Conservation (phyloP, 495 filamentous ascomycete genomes). For the Xylaria cubensis region DNA sequence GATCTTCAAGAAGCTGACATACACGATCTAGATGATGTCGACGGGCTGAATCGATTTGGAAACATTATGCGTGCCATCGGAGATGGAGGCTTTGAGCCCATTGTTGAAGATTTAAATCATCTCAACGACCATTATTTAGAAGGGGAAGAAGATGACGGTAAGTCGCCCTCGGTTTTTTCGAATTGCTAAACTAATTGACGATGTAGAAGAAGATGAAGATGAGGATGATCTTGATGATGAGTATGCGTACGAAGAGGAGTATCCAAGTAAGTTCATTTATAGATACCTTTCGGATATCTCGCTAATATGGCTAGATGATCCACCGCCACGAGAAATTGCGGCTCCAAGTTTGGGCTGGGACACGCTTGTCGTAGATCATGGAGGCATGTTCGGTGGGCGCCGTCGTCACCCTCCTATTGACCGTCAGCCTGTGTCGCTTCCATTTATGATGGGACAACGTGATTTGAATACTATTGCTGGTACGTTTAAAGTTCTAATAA, state of each 20-base stretch:
- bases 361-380: constrained; percentile 47
- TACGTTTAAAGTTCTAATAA: constrained; percentile 21
- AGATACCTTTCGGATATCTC: not conserved
- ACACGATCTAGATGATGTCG: constrained; percentile 45
- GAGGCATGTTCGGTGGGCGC: constrained; percentile 33
- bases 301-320: constrained; percentile 51
- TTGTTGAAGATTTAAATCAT: constrained; percentile 48
- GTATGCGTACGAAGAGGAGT: constrained; percentile 68
- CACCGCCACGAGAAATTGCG: constrained; percentile 45
- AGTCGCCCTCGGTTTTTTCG: constrained; percentile 34
- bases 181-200: not conserved
- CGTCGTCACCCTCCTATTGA: constrained; percentile 33
- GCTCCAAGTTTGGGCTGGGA: constrained; percentile 55
- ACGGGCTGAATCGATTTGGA: constrained; percentile 57
- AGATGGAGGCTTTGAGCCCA: constrained; percentile 64
- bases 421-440: constrained; percentile 43
- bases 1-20: constrained; percentile 50
- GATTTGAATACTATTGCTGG: constrained; percentile 45
- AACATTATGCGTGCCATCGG: constrained; percentile 67
- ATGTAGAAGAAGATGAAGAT: constrained; percentile 62
- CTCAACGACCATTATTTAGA: constrained; percentile 69
- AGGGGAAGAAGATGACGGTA: constrained; percentile 70
- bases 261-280: constrained; percentile 65
- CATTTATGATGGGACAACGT: constrained; percentile 54
- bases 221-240: constrained; percentile 77